phyloP scores from a whole-genome alignment of 257 asterid species.

The Solanum pennellii region DNA sequence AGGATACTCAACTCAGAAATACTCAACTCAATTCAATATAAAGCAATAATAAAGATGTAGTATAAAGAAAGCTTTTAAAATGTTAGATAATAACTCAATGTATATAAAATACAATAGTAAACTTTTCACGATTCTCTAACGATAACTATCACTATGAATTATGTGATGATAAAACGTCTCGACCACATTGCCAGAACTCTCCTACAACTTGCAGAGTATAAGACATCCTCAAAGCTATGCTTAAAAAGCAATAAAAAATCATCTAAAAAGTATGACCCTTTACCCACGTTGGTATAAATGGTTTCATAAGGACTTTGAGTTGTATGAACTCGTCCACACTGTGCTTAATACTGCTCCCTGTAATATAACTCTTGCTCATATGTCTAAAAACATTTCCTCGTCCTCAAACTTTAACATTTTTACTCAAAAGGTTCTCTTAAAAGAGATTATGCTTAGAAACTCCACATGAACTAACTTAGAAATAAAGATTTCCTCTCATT shows the following conservation, averaged over 20 bases:
- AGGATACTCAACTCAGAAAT: too few relatives aligned
- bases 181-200: neutral
- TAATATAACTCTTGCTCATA: neutral
- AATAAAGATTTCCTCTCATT: neutral
- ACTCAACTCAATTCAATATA: neutral
- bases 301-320: neutral
- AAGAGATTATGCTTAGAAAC: neutral
- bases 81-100: neutral
- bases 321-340: neutral
- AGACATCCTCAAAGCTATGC: neutral
- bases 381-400: neutral
- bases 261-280: neutral
- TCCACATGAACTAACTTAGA: neutral
- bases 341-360: neutral
- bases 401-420: neutral
- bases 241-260: too few relatives aligned
- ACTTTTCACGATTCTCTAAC: neutral
- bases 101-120: neutral
- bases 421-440: neutral
- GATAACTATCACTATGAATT: too few relatives aligned
- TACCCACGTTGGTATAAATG: neutral
- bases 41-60: too few relatives aligned
- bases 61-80: too few relatives aligned
- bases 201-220: neutral
- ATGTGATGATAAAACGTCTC: neutral